phyloP scores from a whole-genome alignment of 345 rosid species.

The Pugionium cornutum region DNA sequence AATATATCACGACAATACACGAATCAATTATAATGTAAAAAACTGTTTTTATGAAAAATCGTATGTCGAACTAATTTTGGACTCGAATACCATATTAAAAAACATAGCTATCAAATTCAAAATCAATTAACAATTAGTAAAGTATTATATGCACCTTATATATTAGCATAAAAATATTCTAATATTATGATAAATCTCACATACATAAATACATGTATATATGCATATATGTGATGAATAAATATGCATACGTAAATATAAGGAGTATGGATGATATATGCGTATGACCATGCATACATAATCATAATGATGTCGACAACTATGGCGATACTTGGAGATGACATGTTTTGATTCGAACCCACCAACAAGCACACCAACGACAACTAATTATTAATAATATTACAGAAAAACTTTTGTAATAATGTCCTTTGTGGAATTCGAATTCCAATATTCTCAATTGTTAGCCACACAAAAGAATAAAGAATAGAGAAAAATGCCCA shows the following conservation, averaged over 20 bases:
- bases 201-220: no score
- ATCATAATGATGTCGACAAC: constrained; percentile 21
- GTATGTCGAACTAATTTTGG: no score
- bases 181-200: no score
- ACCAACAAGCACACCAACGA: constrained; percentile 26
- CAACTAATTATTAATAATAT: constrained; percentile 5
- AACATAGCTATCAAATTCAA: no score
- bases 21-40: no score
- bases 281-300: neutral
- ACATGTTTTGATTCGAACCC: constrained; percentile 36
- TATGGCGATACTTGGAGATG: constrained; percentile 22
- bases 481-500: constrained; percentile 5
- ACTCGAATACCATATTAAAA: no score
- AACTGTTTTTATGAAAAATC: no score
- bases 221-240: neutral
- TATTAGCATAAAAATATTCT: no score
- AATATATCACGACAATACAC: no score
- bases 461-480: constrained; percentile 36
- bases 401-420: neutral
- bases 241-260: neutral
- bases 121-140: no score
- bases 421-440: constrained; percentile 33
- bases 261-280: neutral
- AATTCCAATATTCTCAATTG: constrained; percentile 43
- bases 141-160: no score